Evolutionary conservation across 2,329 filamentous ascomycete genomes (phyloP).

Genomic region (Ceratocystis papillata): DNA sequence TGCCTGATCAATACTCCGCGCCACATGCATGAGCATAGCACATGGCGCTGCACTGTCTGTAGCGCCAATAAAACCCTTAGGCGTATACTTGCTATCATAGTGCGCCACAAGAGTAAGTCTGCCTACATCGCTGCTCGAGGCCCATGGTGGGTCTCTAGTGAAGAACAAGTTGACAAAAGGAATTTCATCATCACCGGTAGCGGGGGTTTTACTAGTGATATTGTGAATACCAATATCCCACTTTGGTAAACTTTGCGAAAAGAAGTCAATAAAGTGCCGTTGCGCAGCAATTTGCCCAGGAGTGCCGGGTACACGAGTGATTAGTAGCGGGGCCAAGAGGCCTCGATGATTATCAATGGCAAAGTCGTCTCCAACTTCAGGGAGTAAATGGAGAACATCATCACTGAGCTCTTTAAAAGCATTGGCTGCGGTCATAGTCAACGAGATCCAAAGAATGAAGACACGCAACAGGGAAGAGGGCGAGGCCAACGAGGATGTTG

Average conservation of each 20-base stretch:
- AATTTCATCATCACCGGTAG: conserved; percentile 56
- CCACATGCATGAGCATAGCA: conserved; percentile 82
- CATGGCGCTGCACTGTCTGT: conserved; percentile 90
- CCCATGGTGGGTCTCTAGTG: conserved; percentile 78
- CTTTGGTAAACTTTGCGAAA: conserved; percentile 57
- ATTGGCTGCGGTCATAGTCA: conserved; percentile 14
- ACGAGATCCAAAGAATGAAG: conserved; percentile 8
- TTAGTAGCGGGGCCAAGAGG: conserved; percentile 75
- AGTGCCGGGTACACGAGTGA: conserved; percentile 80
- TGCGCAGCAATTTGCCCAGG: conserved; percentile 61
- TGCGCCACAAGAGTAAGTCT: conserved; percentile 82
- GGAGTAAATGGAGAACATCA: conserved; percentile 58
- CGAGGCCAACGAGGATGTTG: conserved; percentile 26
- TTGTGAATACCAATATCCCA: conserved; percentile 84
- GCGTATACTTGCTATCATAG: conserved; percentile 75
- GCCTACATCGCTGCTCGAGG: conserved; percentile 60
- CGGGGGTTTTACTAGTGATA: conserved; percentile 73
- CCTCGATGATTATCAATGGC: conserved; percentile 58
- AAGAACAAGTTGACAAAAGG: conserved; percentile 84
- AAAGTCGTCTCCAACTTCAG: conserved; percentile 63
- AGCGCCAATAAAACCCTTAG: conserved; percentile 81
- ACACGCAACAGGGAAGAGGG: conserved; percentile 4
- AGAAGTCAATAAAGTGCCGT: conserved; percentile 76
- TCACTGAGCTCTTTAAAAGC: conserved; percentile 55
- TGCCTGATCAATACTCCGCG: conserved; percentile 66